phyloP scores from a whole-genome alignment of 2,329 filamentous ascomycete genomes.

The Pseudopyrenochaeta lycopersici region DNA sequence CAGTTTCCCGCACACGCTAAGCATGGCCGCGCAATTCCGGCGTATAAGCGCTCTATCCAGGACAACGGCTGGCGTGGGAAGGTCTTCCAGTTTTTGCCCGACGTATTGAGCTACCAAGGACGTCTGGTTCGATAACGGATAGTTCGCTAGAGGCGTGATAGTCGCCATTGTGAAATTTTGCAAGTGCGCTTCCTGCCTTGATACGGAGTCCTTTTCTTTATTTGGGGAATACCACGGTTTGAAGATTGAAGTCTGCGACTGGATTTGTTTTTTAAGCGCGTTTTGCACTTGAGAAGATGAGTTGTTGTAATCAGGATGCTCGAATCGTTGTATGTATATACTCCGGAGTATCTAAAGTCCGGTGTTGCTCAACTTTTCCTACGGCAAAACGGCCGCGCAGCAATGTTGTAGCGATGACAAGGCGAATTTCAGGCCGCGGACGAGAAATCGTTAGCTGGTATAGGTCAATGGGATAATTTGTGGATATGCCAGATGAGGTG shows the following conservation, averaged over 20 bases:
- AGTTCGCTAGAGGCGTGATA: conserved; percentile 8
- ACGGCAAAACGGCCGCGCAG: conserved; percentile 9
- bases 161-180: conserved; percentile 4
- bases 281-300: background rate
- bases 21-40: conserved; percentile 76
- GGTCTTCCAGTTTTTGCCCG: conserved; percentile 66
- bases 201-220: too few species aligned
- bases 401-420: too few species aligned
- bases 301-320: too few species aligned
- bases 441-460: too few species aligned
- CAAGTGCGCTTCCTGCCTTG: too few species aligned
- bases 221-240: too few species aligned
- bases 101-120: conserved; percentile 55
- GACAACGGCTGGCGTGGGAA: conserved; percentile 73
- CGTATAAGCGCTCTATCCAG: conserved; percentile 73
- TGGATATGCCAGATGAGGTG: too few species aligned
- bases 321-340: background rate
- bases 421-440: too few species aligned
- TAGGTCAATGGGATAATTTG: too few species aligned
- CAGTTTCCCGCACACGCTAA: conserved; percentile 67
- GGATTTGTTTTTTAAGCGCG: too few species aligned
- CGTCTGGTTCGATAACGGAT: conserved; percentile 23
- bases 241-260: too few species aligned
- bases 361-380: background rate
- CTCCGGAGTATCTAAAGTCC: conserved; percentile 9